Evolutionary conservation across 2,329 filamentous ascomycete species (phyloP).

Genomic region (Alternaria rosae): DNA sequence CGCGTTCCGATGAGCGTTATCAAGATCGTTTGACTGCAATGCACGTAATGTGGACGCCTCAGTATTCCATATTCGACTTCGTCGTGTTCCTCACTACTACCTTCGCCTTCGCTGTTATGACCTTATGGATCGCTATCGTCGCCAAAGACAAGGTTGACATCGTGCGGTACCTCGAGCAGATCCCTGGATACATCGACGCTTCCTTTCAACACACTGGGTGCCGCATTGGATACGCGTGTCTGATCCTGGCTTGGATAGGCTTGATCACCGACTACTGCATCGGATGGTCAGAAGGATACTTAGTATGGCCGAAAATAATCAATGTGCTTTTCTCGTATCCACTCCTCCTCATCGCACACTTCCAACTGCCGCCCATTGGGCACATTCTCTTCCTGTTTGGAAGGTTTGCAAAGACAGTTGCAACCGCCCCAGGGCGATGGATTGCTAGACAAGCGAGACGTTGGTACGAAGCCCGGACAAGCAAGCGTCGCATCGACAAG

Average conservation of each 20-base stretch:
- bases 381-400: background rate
- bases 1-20: background rate
- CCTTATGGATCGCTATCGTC: background rate
- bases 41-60: background rate
- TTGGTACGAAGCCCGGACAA: slow-evolving; percentile 1
- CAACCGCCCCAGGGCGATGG: background rate
- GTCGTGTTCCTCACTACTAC: background rate
- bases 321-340: background rate
- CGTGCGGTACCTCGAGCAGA: background rate
- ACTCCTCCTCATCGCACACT: background rate
- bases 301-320: background rate
- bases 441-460: background rate
- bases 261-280: background rate
- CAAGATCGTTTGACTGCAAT: background rate
- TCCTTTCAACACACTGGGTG: background rate
- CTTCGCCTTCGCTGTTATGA: background rate
- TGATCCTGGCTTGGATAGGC: background rate
- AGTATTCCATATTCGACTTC: slow-evolving; percentile 3
- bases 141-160: background rate
- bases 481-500: slow-evolving; percentile 5
- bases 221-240: background rate
- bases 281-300: background rate
- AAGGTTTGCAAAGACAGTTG: background rate
- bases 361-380: background rate
- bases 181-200: background rate